Evolutionary conservation across 345 rosid genomes (phyloP), one percentile per base, ranked within the genome.

Genomic region (Eucalyptus brandiana): DNA sequence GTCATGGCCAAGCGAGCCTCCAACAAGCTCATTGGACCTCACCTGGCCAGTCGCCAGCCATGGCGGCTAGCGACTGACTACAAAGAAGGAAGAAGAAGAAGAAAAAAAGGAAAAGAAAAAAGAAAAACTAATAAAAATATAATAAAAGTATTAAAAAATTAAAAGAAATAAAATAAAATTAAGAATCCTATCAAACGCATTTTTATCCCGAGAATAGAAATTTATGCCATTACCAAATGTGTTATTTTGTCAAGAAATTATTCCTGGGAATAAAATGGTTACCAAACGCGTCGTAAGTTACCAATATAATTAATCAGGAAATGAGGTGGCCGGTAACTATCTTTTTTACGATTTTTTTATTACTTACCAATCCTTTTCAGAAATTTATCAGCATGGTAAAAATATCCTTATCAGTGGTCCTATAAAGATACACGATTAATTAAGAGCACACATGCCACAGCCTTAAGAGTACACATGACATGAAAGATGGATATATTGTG

Each of bases 31-130:
- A 53, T 1, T 21, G 1, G 26, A 53, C 26, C 26, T 53, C 58
- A 21, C 58, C 1, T 0, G 1, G 0, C 5, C 2, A 2, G 0
- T 53, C 0, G 0, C 2, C 11, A 4, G 1, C 2, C 58, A 19
- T 0, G 0, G 4, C 0, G 8, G 56, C 5, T 1, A 53, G 0
- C 1, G 2, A 19, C 5, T 1, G 0, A 21, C 26, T 26, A 19
- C 58, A 53, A 53, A 53, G 10, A 7, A 53, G 5, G 26, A 53
- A 1, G 58, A 53, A 53, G 2, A 53, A 21, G 1, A 53, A 8
- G 5, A 19, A 19, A 53, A 21, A 53, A 19, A 0, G 9, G 9
- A 7, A 53, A 8, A 1, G 1, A 6, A 15, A 2, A 16, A 50
- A 1, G 2, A 50, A 2, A 50, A 18, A 6, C 17, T 7, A 53